Conservation (phyloP, 2,329 filamentous ascomycete species). For the Talaromyces sp. region DNA sequence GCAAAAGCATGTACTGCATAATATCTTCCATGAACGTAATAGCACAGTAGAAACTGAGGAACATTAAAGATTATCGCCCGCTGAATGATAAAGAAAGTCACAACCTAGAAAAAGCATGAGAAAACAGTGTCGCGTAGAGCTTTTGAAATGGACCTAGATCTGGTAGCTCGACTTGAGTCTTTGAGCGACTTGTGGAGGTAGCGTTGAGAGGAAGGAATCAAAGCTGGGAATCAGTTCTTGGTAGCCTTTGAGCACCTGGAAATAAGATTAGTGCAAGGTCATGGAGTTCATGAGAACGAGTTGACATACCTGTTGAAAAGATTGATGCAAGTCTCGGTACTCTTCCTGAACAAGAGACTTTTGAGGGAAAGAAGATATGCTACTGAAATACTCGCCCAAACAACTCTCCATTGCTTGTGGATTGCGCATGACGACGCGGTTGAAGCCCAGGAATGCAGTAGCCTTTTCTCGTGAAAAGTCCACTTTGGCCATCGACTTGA, state of each 20-base stretch:
- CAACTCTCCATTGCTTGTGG: slow-evolving; percentile 87
- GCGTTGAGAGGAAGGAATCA: slow-evolving; percentile 41
- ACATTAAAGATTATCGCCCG: slow-evolving; percentile 13
- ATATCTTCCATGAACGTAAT: slow-evolving; percentile 12
- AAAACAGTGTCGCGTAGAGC: not conserved
- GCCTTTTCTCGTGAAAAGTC: slow-evolving; percentile 90
- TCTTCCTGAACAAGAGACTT: slow-evolving; percentile 61
- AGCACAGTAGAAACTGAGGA: not conserved
- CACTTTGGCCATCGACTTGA: slow-evolving; percentile 75
- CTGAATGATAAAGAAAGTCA: slow-evolving; percentile 7
- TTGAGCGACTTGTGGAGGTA: slow-evolving; percentile 35
- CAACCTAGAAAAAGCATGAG: not conserved
- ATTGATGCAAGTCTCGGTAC: slow-evolving; percentile 56
- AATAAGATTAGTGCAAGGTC: not conserved
- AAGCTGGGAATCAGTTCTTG: slow-evolving; percentile 46
- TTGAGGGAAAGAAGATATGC: slow-evolving; percentile 67
- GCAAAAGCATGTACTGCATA: slow-evolving; percentile 8
- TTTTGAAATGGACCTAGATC: slow-evolving; percentile 26
- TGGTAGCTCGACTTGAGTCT: slow-evolving; percentile 41
- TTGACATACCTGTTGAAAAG: slow-evolving; percentile 67
- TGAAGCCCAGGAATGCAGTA: slow-evolving; percentile 87
- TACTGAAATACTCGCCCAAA: slow-evolving; percentile 72
- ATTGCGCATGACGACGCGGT: slow-evolving; percentile 75
- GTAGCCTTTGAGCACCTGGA: slow-evolving; percentile 43
- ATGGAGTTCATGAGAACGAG: not conserved